phyloP scores from a whole-genome alignment of 2,329 filamentous ascomycete species.

The Xylaria sp. region DNA sequence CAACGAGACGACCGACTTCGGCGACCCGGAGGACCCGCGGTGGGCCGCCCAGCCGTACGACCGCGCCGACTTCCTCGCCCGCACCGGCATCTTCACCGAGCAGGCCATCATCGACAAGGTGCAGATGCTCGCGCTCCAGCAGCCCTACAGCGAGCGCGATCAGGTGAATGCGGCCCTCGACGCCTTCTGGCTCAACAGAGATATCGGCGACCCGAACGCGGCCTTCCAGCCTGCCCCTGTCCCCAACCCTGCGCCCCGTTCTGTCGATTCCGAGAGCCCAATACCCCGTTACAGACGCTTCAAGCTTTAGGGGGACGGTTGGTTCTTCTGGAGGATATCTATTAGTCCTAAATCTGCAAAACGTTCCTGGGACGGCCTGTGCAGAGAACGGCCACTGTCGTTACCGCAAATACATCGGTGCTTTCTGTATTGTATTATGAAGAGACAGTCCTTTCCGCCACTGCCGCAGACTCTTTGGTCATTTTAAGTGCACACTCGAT shows the following conservation, averaged over 20 bases:
- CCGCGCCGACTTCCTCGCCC: constrained; percentile 27
- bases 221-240: constrained; percentile 2
- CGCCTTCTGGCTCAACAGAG: constrained; percentile 35
- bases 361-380: not conserved
- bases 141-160: constrained; percentile 40
- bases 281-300: not conserved
- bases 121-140: constrained; percentile 36
- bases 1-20: constrained; percentile 39
- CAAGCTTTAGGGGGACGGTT: not conserved
- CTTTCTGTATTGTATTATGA: not conserved
- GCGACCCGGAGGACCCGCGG: constrained; percentile 42
- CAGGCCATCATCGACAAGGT: constrained; percentile 36
- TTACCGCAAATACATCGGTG: too few relatives aligned
- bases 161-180: constrained; percentile 36
- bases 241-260: not conserved
- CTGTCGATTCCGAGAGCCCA: not conserved
- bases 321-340: not conserved
- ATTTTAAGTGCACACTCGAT: not conserved
- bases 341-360: not conserved
- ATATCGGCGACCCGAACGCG: constrained; percentile 23
- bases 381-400: not conserved
- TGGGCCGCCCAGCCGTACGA: constrained; percentile 40
- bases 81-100: constrained; percentile 30
- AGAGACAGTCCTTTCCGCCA: not conserved
- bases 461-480: not conserved